These are phyloP conservation scores for Aspergillus ochraceoroseus DNA, from an alignment of 2,329 filamentous ascomycete genomes.

Conservation along the genomic window DNA sequence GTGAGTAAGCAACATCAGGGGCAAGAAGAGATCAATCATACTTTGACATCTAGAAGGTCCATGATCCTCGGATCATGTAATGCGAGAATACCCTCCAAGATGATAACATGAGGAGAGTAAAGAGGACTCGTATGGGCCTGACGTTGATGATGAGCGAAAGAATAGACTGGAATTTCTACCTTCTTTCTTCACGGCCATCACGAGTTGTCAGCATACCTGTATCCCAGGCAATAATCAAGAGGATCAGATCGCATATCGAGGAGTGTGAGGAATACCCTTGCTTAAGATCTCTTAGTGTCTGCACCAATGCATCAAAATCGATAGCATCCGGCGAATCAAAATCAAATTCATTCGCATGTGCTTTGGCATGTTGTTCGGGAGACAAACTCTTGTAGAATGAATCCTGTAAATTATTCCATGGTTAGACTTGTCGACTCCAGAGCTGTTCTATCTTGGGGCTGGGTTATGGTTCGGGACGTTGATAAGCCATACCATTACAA, in stretches of 20 bases:
- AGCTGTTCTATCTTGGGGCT: neutral
- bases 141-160: slow-evolving; percentile 85
- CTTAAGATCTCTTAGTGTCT: slow-evolving; percentile 77
- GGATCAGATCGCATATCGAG: slow-evolving; percentile 1
- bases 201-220: slow-evolving; percentile 17
- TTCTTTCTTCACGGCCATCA: slow-evolving; percentile 31
- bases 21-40: slow-evolving; percentile 36
- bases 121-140: slow-evolving; percentile 75
- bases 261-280: slow-evolving; percentile 60
- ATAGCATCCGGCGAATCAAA: slow-evolving; percentile 93
- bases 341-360: slow-evolving; percentile 88
- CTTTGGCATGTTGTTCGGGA: slow-evolving; percentile 69
- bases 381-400: slow-evolving; percentile 93
- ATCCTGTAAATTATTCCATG: slow-evolving; percentile 56
- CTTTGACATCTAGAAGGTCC: slow-evolving; percentile 85
- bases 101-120: slow-evolving; percentile 92
- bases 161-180: slow-evolving; percentile 90
- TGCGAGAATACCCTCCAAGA: slow-evolving; percentile 93
- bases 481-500: slow-evolving; percentile 71
- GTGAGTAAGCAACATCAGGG: slow-evolving; percentile 15
- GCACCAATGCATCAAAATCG: slow-evolving; percentile 84
- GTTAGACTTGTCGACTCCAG: slow-evolving; percentile 8
- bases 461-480: slow-evolving; percentile 1
- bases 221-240: too few relatives aligned
- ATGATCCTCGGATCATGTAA: slow-evolving; percentile 81